Conservation (phyloP, 768 basidiomycete species). For the Coprinopsis strossmayeri region DNA sequence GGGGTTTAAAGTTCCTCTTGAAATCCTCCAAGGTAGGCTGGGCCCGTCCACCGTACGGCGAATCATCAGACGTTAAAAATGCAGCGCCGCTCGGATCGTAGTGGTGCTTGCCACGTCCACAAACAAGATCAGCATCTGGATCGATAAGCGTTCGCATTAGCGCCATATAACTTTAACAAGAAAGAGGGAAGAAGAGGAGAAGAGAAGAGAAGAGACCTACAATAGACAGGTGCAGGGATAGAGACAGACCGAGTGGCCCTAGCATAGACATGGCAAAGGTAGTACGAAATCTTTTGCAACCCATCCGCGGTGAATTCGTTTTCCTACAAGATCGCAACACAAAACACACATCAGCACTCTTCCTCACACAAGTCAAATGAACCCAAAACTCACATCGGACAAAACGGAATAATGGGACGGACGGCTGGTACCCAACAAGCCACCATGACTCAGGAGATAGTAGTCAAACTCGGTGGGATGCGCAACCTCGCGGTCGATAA, state of each 20-base stretch:
- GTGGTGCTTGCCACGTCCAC: constrained; percentile 27
- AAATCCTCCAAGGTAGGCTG: constrained; percentile 36
- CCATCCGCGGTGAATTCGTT: constrained; percentile 64
- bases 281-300: constrained; percentile 62
- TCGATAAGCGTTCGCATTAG: too few species aligned
- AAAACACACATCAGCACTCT: too few species aligned
- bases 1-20: constrained; percentile 42
- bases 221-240: constrained; percentile 75
- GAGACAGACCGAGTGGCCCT: constrained; percentile 74
- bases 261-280: constrained; percentile 72
- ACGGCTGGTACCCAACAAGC: constrained; percentile 67
- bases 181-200: background rate
- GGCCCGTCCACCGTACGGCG: constrained; percentile 28
- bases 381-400: constrained; percentile 15
- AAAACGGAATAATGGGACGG: constrained; percentile 39
- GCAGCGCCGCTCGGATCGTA: constrained; percentile 37
- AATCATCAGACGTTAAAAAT: constrained; percentile 31
- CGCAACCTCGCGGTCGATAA: constrained; percentile 63
- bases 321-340: constrained; percentile 25
- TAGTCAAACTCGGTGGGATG: constrained; percentile 75
- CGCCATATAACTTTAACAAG: too few species aligned
- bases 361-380: too few species aligned
- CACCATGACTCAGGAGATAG: constrained; percentile 73
- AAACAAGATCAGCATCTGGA: constrained; percentile 71
- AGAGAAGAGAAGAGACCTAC: constrained; percentile 27